A percentile compares a stretch with the other conserved stretches of the same genome.
Conservation (phyloP, 2,329 filamentous ascomycete genomes). For the Microsporum ferrugineum region DNA sequence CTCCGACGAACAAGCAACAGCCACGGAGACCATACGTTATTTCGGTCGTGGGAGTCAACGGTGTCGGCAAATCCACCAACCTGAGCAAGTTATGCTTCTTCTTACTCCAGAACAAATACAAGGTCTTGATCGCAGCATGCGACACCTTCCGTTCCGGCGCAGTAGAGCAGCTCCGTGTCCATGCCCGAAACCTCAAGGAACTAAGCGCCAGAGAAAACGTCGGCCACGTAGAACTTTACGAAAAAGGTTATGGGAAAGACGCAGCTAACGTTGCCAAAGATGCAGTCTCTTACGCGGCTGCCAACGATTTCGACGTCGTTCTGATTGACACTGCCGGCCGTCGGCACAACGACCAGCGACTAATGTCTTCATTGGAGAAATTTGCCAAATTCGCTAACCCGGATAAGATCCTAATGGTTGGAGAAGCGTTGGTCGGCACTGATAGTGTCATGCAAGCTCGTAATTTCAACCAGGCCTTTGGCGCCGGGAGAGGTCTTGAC, state of each 20-base stretch:
- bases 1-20: slow-evolving; percentile 52
- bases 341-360: slow-evolving; percentile 84
- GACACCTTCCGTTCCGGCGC: slow-evolving; percentile 96
- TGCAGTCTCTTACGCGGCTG: slow-evolving; percentile 67
- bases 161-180: slow-evolving; percentile 91
- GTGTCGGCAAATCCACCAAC: slow-evolving; percentile 96
- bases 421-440: slow-evolving; percentile 82
- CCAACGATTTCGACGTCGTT: slow-evolving; percentile 77
- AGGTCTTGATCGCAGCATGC: slow-evolving; percentile 83
- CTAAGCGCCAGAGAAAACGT: slow-evolving; percentile 69
- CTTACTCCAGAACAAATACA: slow-evolving; percentile 91
- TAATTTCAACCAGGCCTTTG: slow-evolving; percentile 93
- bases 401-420: slow-evolving; percentile 98
- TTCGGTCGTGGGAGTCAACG: slow-evolving; percentile 95
- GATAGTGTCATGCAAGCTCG: slow-evolving; percentile 91
- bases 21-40: slow-evolving; percentile 81
- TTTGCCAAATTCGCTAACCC: slow-evolving; percentile 93
- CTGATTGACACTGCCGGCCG: slow-evolving; percentile 93
- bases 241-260: slow-evolving; percentile 96
- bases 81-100: slow-evolving; percentile 98
- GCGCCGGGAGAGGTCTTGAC: slow-evolving; percentile 65
- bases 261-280: slow-evolving; percentile 92
- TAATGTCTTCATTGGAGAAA: slow-evolving; percentile 95
- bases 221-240: slow-evolving; percentile 78
- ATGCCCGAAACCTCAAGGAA: slow-evolving; percentile 87